Conservation (phyloP, 257 asterid species). For the Nicotiana noctiflora region DNA sequence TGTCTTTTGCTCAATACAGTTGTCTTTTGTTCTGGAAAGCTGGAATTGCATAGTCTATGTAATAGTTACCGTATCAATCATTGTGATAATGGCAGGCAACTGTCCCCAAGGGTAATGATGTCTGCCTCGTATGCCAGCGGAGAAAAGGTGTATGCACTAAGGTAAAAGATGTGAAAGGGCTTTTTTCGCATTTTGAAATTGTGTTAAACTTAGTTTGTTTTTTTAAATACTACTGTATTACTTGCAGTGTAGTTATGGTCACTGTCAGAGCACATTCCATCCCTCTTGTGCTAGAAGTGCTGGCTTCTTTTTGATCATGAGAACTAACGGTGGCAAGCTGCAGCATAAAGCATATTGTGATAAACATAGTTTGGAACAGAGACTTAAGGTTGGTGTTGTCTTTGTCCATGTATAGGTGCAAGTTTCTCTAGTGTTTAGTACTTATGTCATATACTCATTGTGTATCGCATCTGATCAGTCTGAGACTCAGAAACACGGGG, state of each 20-base stretch:
- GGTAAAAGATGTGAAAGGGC: conserved; percentile 34
- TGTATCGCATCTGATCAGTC: conserved; percentile 41
- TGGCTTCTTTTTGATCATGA: conserved; percentile 72
- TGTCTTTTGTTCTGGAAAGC: background rate
- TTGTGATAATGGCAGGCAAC: conserved; percentile 45
- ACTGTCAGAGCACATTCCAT: conserved; percentile 87
- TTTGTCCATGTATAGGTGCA: background rate
- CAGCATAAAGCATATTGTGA: conserved; percentile 96
- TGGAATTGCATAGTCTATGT: background rate
- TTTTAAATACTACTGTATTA: conserved; percentile 11
- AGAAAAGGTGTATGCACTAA: conserved; percentile 90
- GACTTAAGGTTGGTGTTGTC: conserved; percentile 61
- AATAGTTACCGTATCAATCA: background rate
- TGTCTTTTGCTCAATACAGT: background rate
- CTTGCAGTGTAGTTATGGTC: conserved; percentile 91
- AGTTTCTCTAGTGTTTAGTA: background rate
- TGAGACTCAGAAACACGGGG: conserved; percentile 63
- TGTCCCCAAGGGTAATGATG: conserved; percentile 54
- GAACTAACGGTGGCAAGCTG: conserved; percentile 75
- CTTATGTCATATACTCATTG: background rate
- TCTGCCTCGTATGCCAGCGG: conserved; percentile 65
- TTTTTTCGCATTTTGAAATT: background rate
- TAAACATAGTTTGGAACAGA: conserved; percentile 83
- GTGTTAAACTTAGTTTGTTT: conserved; percentile 3
- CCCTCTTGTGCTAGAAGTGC: conserved; percentile 97